These are phyloP conservation scores for Daedaleopsis nitida DNA, from an alignment of 768 basidiomycete genomes.

Conservation along the genomic window DNA sequence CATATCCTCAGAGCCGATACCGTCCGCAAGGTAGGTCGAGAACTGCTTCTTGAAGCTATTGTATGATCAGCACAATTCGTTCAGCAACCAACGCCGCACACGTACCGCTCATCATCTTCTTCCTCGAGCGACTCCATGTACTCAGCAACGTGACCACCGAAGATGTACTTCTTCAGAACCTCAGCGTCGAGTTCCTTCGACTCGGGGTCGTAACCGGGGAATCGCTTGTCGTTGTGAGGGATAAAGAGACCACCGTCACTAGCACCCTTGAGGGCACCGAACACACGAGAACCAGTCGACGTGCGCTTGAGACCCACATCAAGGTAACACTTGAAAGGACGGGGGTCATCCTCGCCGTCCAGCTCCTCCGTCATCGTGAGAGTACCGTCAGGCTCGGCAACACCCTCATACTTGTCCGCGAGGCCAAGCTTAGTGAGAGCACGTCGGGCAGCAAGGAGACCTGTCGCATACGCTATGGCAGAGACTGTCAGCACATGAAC, in stretches of 20 bases:
- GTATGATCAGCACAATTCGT: conserved; percentile 4
- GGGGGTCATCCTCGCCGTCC: conserved; percentile 90
- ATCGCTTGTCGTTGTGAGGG: conserved; percentile 96
- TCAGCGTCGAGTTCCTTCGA: conserved; percentile 92
- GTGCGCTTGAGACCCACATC: conserved; percentile 98
- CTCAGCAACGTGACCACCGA: conserved; percentile 95
- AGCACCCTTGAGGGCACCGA: conserved; percentile 98
- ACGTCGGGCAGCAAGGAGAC: conserved; percentile 92
- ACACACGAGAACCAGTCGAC: conserved; percentile 95
- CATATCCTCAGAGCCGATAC: conserved; percentile 93
- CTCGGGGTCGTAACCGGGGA: conserved; percentile 97
- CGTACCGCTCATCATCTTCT: conserved; percentile 96
- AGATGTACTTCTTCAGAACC: conserved; percentile 96
- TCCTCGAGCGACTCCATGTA: conserved; percentile 99
- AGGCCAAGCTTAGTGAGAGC: conserved; percentile 94
- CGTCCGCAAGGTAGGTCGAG: conserved; percentile 92
- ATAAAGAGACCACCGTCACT: conserved; percentile 97
- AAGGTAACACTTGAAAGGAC: conserved; percentile 99
- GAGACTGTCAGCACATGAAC: background rate
- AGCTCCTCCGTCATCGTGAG: conserved; percentile 80
- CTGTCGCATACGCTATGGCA: conserved; percentile 89
- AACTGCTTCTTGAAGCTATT: conserved; percentile 96
- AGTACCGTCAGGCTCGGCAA: conserved; percentile 87
- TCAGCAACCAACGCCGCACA: conserved; percentile 3
- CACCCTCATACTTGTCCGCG: conserved; percentile 97